Percentiles rank a stretch among this genome's conserved stretches.
These are phyloP conservation scores for Penicillium ochrochloron DNA, from an alignment of 495 filamentous ascomycete species.

Conservation along the genomic window DNA sequence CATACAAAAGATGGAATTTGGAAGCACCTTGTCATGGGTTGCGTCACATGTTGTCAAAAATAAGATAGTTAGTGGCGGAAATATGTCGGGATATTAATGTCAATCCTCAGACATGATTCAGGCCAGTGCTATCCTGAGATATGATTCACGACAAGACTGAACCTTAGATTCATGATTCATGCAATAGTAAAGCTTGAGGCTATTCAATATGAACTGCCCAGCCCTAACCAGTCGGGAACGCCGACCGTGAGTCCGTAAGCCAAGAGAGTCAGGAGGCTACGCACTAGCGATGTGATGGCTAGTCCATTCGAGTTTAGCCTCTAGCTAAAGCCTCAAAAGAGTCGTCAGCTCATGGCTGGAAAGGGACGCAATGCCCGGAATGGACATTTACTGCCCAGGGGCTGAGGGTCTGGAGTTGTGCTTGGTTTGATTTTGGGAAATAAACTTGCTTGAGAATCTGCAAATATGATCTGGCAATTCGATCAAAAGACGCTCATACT, in stretches of 20 bases:
- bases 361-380: background rate
- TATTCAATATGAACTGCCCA: background rate
- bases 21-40: background rate
- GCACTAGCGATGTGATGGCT: slow-evolving; percentile 1
- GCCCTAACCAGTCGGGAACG: background rate
- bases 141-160: no score
- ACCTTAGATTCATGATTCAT: no score
- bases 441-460: background rate
- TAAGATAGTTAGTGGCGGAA: background rate
- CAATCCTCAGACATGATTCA: no score
- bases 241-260: background rate
- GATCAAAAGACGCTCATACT: background rate
- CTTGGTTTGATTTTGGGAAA: background rate
- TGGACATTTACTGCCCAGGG: slow-evolving; percentile 1
- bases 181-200: no score
- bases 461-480: background rate
- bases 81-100: no score
- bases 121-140: no score
- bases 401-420: no score
- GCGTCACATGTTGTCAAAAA: background rate
- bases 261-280: background rate
- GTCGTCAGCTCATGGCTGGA: background rate
- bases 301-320: background rate
- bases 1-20: background rate
- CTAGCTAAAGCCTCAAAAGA: background rate